phyloP scores from a whole-genome alignment of 1,139 yeast species.

The Scheffersomyces illinoinensis region DNA sequence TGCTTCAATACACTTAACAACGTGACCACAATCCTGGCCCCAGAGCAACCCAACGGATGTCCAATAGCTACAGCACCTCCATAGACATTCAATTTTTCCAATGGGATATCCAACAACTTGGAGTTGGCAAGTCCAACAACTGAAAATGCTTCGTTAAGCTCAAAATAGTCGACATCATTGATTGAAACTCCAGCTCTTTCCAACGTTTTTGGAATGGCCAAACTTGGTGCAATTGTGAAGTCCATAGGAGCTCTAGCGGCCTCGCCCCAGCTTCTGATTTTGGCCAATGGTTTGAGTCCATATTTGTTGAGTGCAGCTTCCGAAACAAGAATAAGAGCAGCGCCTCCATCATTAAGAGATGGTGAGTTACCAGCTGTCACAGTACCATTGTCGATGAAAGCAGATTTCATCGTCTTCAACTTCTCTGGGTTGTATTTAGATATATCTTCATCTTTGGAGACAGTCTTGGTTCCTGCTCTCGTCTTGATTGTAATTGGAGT shows the following conservation, averaged over 20 bases:
- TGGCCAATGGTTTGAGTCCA: conserved; percentile 4
- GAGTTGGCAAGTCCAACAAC: conserved; percentile 6
- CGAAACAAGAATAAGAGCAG: conserved; percentile 5
- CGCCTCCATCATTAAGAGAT: conserved; percentile 5
- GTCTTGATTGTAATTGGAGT: conserved; percentile 89
- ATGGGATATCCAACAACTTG: conserved; percentile 1
- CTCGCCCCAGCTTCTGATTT: conserved; percentile 5
- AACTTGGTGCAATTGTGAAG: conserved; percentile 6
- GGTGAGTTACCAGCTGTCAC: conserved; percentile 6
- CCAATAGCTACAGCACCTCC: conserved; percentile 7
- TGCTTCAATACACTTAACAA: conserved; percentile 5
- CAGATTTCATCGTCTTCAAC: background rate
- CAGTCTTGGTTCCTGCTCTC: conserved; percentile 55
- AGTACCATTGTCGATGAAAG: conserved; percentile 4
- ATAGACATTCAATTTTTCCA: conserved; percentile 4
- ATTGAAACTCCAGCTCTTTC: conserved; percentile 3
- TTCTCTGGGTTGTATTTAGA: background rate
- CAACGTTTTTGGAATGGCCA: conserved; percentile 5
- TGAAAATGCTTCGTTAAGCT: conserved; percentile 6
- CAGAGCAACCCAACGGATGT: conserved; percentile 7
- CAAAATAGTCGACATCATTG: conserved; percentile 4
- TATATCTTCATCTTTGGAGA: background rate
- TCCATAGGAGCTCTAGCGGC: conserved; percentile 5
- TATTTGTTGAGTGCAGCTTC: conserved; percentile 3
- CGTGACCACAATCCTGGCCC: conserved; percentile 6